Percentiles rank a stretch among this genome's conserved stretches.
phyloP scores from a whole-genome alignment of 2,329 filamentous ascomycete species.

The Coniochaeta prunicola region DNA sequence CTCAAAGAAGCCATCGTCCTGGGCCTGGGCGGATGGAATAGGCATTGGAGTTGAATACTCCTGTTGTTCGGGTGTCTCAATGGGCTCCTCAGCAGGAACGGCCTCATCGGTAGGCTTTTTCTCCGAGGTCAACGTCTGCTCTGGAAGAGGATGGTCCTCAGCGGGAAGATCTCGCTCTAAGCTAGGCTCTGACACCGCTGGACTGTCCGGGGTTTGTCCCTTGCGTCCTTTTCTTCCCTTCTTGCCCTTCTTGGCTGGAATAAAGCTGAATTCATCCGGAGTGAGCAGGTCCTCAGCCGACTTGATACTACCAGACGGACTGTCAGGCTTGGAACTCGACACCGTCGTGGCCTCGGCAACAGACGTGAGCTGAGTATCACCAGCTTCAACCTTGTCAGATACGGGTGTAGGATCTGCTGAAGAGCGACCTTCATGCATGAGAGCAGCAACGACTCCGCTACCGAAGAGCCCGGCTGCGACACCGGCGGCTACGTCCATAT shows the following conservation, averaged over 20 bases:
- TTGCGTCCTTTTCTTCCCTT: conserved; percentile 21
- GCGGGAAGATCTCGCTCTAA: not conserved
- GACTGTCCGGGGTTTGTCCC: conserved; percentile 13
- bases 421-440: not conserved
- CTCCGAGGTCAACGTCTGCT: not conserved
- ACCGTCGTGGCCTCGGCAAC: not conserved
- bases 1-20: conserved; percentile 1
- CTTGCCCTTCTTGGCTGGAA: conserved; percentile 29
- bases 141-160: not conserved
- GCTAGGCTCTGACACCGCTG: not conserved
- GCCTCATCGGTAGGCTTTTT: not conserved
- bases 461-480: conserved; percentile 1
- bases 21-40: not conserved
- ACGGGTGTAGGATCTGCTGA: not conserved
- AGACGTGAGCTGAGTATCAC: not conserved
- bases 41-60: not conserved
- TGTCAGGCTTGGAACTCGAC: not conserved
- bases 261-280: conserved; percentile 2
- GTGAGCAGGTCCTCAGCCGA: conserved; percentile 1
- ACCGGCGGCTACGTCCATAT: conserved; percentile 1
- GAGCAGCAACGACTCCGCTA: not conserved
- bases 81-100: not conserved
- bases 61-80: not conserved
- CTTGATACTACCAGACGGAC: not conserved
- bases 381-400: not conserved